phyloP scores from a whole-genome alignment of 805 yeast species.

The Huiozyma naganishii region DNA sequence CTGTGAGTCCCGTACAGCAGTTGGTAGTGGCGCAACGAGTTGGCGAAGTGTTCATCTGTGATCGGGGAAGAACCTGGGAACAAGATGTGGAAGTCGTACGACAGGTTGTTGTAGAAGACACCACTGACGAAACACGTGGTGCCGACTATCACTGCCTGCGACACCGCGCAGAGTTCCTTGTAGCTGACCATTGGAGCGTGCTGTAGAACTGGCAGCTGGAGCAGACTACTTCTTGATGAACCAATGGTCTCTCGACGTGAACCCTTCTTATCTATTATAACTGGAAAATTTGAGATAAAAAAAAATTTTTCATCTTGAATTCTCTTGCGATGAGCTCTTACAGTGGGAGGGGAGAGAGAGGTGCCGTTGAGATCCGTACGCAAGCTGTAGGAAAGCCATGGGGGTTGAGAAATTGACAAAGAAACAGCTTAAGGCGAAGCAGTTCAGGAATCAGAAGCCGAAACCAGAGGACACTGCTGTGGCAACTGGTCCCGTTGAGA shows the following conservation, averaged over 20 bases:
- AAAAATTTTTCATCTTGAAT: background rate
- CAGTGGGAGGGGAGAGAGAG: background rate
- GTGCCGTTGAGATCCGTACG: background rate
- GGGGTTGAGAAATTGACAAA: conserved; percentile 25
- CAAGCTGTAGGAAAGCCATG: background rate
- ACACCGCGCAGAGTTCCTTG: conserved; percentile 23
- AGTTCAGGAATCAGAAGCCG: conserved; percentile 26
- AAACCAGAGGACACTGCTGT: conserved; percentile 18
- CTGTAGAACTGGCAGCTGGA: background rate
- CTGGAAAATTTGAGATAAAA: no score
- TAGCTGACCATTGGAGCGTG: conserved; percentile 10
- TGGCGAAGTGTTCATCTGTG: conserved; percentile 42
- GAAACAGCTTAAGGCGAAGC: conserved; percentile 28
- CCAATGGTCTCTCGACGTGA: no score
- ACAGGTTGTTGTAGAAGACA: conserved; percentile 61
- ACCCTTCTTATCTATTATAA: no score
- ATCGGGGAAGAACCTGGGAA: conserved; percentile 41
- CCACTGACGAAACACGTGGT: conserved; percentile 75
- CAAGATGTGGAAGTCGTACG: conserved; percentile 69
- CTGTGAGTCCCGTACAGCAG: conserved; percentile 58
- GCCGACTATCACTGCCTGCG: conserved; percentile 21
- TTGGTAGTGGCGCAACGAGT: conserved; percentile 63
- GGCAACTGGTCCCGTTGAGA: conserved; percentile 7
- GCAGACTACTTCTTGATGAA: background rate
- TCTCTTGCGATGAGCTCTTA: background rate